Percentiles rank a stretch among this genome's conserved stretches.
These are phyloP conservation scores for Debaryomyces psychrophilus DNA, from an alignment of 1,139 yeast genomes.

Conservation along the genomic window DNA sequence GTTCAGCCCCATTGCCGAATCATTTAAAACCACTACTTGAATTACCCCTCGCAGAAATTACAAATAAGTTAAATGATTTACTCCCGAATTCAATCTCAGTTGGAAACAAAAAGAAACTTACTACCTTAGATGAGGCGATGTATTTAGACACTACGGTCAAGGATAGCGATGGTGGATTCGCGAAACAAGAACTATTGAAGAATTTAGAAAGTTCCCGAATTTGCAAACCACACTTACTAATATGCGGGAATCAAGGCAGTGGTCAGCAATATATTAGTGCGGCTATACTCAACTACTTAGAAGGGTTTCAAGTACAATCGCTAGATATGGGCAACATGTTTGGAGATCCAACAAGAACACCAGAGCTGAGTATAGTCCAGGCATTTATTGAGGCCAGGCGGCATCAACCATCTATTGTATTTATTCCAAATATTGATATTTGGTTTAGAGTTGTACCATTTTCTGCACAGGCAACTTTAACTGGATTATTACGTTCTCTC, in stretches of 20 bases:
- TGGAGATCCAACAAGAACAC: conserved; percentile 79
- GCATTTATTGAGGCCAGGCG: conserved; percentile 86
- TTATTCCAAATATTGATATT: conserved; percentile 79
- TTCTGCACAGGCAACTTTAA: conserved; percentile 71
- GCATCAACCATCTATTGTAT: conserved; percentile 86
- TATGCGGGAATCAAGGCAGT: conserved; percentile 76
- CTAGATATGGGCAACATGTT: conserved; percentile 79
- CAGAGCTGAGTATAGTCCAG: conserved; percentile 85
- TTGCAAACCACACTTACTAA: conserved; percentile 78
- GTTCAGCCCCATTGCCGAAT: conserved; percentile 79
- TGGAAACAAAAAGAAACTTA: conserved; percentile 45
- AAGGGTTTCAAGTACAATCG: conserved; percentile 88
- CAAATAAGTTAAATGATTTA: conserved; percentile 53
- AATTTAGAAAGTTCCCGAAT: conserved; percentile 66
- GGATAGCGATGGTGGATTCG: conserved; percentile 69
- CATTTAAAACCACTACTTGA: conserved; percentile 66
- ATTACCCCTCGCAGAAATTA: conserved; percentile 50
- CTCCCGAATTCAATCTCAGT: conserved; percentile 57
- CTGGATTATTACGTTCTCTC: conserved; percentile 68
- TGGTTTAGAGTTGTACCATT: conserved; percentile 74
- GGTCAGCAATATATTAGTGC: conserved; percentile 89
- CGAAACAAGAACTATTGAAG: conserved; percentile 62
- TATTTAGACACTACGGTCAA: conserved; percentile 60
- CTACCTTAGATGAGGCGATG: conserved; percentile 71
- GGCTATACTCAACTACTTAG: conserved; percentile 80